Evolutionary conservation across 257 asterid species (phyloP).

Genomic region (Nicotiana noctiflora): DNA sequence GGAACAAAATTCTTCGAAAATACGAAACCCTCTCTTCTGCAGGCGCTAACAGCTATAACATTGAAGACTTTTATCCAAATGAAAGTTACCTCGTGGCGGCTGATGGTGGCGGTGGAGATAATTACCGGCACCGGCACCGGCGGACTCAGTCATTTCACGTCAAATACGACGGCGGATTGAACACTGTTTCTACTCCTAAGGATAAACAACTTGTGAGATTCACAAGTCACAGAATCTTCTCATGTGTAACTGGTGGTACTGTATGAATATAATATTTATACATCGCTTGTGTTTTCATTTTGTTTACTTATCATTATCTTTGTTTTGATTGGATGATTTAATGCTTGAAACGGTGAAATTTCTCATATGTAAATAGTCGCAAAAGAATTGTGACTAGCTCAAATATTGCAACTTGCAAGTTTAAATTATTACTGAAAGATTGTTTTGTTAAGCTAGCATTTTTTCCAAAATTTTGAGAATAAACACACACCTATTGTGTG

Average conservation of each 20-base stretch:
- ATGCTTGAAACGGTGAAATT: background rate
- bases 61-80: slow-evolving; percentile 35
- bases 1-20: slow-evolving; percentile 38
- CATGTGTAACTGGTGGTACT: slow-evolving; percentile 33
- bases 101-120: slow-evolving; percentile 1
- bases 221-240: slow-evolving; percentile 32
- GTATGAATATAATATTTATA: slow-evolving; percentile 15
- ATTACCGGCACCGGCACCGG: slow-evolving; percentile 27
- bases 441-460: background rate
- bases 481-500: too few relatives aligned
- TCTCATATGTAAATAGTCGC: background rate
- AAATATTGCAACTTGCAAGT: background rate
- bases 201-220: slow-evolving; percentile 33
- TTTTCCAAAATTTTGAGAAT: too few relatives aligned
- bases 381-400: background rate
- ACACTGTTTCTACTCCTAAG: background rate
- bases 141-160: slow-evolving; percentile 36
- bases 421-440: background rate
- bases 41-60: slow-evolving; percentile 15
- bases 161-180: slow-evolving; percentile 16
- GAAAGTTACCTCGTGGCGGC: background rate
- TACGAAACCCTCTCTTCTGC: slow-evolving; percentile 53
- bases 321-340: background rate
- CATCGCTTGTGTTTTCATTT: background rate
- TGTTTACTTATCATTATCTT: background rate